These are phyloP conservation scores for Diatrype stigma DNA, from an alignment of 2,329 filamentous ascomycete species.

Conservation along the genomic window DNA sequence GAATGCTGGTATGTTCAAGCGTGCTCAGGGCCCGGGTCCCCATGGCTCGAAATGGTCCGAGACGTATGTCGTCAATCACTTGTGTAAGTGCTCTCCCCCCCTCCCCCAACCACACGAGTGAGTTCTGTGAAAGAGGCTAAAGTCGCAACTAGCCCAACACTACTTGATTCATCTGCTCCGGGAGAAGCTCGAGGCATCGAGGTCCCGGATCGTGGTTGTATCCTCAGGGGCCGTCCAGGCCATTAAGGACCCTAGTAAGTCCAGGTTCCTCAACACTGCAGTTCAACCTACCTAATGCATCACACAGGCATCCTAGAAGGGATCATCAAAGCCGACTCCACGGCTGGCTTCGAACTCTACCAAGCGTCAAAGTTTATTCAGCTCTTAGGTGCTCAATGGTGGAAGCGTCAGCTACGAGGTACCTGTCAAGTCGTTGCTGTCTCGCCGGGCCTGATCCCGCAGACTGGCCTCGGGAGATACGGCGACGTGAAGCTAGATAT, in stretches of 20 bases:
- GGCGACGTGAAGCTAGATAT: conserved; percentile 22
- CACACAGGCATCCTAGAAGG: conserved; percentile 18
- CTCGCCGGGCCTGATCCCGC: conserved; percentile 48
- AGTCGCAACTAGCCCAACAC: conserved; percentile 41
- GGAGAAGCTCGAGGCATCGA: conserved; percentile 43
- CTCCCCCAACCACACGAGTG: background rate
- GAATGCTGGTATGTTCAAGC: conserved; percentile 43
- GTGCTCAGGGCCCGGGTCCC: conserved; percentile 30
- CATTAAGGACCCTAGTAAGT: conserved; percentile 35
- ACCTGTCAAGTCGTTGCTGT: conserved; percentile 46
- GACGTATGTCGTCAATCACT: conserved; percentile 46
- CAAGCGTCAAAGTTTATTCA: conserved; percentile 45
- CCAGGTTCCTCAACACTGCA: background rate
- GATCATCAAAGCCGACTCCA: conserved; percentile 32
- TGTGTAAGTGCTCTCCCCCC: conserved; percentile 39
- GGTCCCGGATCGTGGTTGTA: conserved; percentile 44
- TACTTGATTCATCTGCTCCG: conserved; percentile 47
- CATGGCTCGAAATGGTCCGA: conserved; percentile 48
- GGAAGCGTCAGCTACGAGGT: conserved; percentile 46
- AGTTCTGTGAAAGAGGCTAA: conserved; percentile 3
- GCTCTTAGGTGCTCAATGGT: conserved; percentile 50
- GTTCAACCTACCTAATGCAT: conserved; percentile 2
- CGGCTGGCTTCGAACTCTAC: conserved; percentile 32
- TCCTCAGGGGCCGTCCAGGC: conserved; percentile 45
- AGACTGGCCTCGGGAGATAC: conserved; percentile 38